Evolutionary conservation across 2,329 filamentous ascomycete genomes (phyloP).

Genomic region (Cladosporium sp.): DNA sequence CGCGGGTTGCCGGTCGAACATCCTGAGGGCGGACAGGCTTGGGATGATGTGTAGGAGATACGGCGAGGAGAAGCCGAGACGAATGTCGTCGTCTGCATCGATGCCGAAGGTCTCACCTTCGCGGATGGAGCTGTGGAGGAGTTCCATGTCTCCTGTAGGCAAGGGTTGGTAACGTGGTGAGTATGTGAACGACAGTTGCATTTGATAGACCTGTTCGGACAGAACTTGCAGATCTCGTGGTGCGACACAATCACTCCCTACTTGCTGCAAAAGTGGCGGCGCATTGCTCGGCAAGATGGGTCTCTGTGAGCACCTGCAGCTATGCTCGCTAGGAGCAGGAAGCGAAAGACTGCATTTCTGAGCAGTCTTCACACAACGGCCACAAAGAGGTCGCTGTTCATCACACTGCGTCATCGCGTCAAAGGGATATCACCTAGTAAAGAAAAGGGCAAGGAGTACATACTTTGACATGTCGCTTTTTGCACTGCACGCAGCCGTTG

Average conservation of each 20-base stretch:
- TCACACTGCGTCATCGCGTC: not conserved
- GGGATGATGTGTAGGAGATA: not conserved
- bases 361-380: not conserved
- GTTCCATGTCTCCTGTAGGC: not conserved
- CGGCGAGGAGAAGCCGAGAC: not conserved
- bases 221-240: not conserved
- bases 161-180: not conserved
- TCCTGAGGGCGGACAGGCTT: not conserved
- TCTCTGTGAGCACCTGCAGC: not conserved
- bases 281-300: not conserved
- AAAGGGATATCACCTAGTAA: not conserved
- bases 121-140: not conserved
- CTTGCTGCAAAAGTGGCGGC: not conserved
- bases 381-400: not conserved
- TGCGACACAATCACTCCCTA: too few relatives aligned
- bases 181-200: not conserved
- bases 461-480: not conserved
- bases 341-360: not conserved
- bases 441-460: not conserved
- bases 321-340: not conserved
- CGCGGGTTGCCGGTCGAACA: not conserved
- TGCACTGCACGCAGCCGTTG: not conserved
- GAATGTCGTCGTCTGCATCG: not conserved
- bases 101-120: not conserved
- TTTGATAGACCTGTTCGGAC: not conserved